Percentiles rank a stretch among this genome's conserved stretches.
Evolutionary conservation across 2,329 filamentous ascomycete species (phyloP).

Genomic region (Arthrobotrys conoides): DNA sequence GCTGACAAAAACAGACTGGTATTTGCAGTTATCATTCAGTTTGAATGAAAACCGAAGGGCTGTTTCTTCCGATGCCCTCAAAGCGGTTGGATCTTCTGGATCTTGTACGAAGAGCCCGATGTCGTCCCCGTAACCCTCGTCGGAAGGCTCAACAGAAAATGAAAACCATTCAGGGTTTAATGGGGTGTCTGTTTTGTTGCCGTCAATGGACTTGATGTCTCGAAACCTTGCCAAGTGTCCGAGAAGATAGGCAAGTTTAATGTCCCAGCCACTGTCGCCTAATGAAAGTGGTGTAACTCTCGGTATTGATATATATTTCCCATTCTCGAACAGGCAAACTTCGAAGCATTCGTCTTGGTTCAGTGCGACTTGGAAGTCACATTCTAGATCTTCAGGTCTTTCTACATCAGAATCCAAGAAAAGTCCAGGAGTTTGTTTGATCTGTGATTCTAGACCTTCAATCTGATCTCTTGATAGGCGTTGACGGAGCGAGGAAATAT

Average conservation of each 20-base stretch:
- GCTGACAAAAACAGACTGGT: constrained; percentile 11
- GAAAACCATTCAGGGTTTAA: constrained; percentile 12
- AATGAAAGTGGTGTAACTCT: constrained; percentile 2
- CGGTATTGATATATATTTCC: not conserved
- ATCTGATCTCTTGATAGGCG: not conserved
- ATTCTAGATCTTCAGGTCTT: not conserved
- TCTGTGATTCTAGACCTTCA: not conserved
- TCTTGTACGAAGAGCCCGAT: not conserved
- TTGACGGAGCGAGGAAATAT: not conserved
- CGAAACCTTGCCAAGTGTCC: constrained; percentile 17
- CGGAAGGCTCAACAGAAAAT: not conserved
- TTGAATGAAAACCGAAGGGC: constrained; percentile 4
- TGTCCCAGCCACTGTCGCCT: not conserved
- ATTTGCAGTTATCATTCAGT: not conserved
- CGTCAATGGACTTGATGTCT: constrained; percentile 1
- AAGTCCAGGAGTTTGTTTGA: not conserved
- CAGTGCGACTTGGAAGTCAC: not conserved
- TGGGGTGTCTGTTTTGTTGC: not conserved
- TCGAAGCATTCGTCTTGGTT: not conserved
- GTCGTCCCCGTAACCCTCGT: not conserved
- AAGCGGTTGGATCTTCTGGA: not conserved
- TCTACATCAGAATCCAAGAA: not conserved
- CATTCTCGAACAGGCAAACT: not conserved
- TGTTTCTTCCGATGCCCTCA: not conserved
- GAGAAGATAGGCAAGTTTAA: constrained; percentile 4